These are phyloP conservation scores for Ceratobasidium sp. DNA, from an alignment of 1,284 basidiomycete species.

Conservation along the genomic window DNA sequence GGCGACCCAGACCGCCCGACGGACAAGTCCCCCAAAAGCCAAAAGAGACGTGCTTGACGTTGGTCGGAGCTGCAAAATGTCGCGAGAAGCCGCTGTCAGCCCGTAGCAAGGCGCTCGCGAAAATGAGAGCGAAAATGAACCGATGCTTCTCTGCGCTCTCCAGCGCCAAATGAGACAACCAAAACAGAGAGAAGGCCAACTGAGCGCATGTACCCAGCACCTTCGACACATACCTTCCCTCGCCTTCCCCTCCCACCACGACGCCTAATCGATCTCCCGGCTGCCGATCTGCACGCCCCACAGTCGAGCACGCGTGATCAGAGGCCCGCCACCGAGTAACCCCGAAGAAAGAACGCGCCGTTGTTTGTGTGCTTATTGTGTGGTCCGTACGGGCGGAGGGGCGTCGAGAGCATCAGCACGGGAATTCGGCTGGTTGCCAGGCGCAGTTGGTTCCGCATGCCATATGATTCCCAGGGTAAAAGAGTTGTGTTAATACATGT, in stretches of 20 bases:
- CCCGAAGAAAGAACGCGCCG: slow-evolving; percentile 1
- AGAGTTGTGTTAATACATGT: slow-evolving; percentile 23
- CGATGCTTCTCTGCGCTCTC: no score
- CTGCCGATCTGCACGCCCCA: background rate
- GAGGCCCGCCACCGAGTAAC: background rate
- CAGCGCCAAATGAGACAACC: no score
- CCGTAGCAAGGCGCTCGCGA: no score
- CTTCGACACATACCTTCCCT: background rate
- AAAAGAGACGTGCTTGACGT: no score
- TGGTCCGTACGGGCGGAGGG: background rate
- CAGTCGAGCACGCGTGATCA: background rate
- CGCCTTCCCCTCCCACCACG: background rate
- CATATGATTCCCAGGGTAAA: slow-evolving; percentile 17
- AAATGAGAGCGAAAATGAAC: no score
- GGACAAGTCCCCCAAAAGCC: no score
- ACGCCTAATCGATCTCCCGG: background rate
- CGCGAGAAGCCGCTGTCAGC: no score
- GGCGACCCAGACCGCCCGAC: no score
- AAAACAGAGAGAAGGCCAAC: no score
- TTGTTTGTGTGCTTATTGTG: slow-evolving; percentile 3
- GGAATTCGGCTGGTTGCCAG: slow-evolving; percentile 7
- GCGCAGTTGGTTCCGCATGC: slow-evolving; percentile 15
- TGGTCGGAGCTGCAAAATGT: no score
- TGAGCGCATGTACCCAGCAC: background rate
- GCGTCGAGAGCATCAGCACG: background rate